Percentiles rank a stretch among this genome's conserved stretches.
Conservation (phyloP, 2,329 filamentous ascomycete genomes). For the Aspergillus novofumigatus region DNA sequence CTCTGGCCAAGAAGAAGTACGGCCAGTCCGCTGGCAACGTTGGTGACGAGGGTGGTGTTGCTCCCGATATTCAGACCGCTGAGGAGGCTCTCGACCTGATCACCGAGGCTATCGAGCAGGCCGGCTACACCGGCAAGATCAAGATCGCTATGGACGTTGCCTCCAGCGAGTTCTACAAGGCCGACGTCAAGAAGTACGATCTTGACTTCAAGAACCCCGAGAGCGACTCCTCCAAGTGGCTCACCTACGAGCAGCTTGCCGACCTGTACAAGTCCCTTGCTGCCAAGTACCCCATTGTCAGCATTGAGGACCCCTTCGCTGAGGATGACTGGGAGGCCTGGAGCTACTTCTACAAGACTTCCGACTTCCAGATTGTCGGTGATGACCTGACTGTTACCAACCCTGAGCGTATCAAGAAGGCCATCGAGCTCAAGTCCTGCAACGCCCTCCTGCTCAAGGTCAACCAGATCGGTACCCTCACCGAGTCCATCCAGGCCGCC, state of each 20-base stretch:
- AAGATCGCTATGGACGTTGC: conserved; percentile 99
- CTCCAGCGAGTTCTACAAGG: conserved; percentile 99
- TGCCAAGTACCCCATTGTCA: conserved; percentile 97
- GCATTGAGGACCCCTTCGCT: conserved; percentile 97
- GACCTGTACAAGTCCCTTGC: conserved; percentile 81
- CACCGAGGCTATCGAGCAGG: conserved; percentile 86
- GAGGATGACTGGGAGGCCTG: conserved; percentile 99
- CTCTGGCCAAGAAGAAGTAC: conserved; percentile 98
- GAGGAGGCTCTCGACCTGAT: conserved; percentile 97
- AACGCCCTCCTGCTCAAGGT: conserved; percentile 98
- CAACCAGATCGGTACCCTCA: conserved; percentile 99
- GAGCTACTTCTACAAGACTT: conserved; percentile 99
- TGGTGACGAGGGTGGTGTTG: conserved; percentile 98
- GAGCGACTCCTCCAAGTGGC: conserved; percentile 92
- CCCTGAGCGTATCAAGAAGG: conserved; percentile 98
- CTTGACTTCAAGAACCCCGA: conserved; percentile 99
- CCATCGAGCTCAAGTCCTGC: conserved; percentile 97
- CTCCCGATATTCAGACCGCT: conserved; percentile 94
- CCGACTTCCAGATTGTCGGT: conserved; percentile 96
- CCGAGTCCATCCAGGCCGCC: conserved; percentile 97
- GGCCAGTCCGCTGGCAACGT: conserved; percentile 98
- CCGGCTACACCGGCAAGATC: conserved; percentile 92
- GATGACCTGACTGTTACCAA: conserved; percentile 99
- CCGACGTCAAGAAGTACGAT: conserved; percentile 97
- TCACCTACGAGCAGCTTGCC: conserved; percentile 97